Percentiles rank a stretch among this genome's conserved stretches.
Evolutionary conservation across 352 stramenopile genomes (phyloP).

Genomic region (Chrysophaeum taylorii): DNA sequence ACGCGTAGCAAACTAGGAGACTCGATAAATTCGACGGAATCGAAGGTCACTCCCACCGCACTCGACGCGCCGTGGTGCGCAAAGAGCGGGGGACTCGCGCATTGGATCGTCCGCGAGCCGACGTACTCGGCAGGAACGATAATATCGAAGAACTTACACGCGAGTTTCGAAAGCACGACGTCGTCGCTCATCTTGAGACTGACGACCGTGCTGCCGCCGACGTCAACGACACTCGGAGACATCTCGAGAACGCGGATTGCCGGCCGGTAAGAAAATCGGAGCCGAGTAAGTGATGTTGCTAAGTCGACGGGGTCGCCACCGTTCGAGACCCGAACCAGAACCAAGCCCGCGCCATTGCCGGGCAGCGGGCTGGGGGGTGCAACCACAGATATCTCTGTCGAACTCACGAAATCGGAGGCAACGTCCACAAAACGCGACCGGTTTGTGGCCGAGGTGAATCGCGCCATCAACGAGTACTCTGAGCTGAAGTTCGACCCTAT

Average conservation of each 20-base stretch:
- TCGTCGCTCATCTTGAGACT: background rate
- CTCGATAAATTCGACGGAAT: background rate
- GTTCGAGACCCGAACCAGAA: conserved; percentile 7
- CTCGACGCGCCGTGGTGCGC: background rate
- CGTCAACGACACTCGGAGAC: background rate
- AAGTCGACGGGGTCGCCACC: background rate
- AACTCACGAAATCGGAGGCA: background rate
- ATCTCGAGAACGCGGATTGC: background rate
- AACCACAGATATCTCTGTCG: too few species aligned
- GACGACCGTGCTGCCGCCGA: conserved; percentile 3
- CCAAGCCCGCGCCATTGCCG: too few species aligned
- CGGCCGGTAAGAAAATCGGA: conserved; percentile 13
- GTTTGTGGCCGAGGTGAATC: conserved; percentile 4
- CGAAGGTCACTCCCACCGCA: background rate
- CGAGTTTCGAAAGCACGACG: background rate
- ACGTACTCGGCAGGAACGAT: too few species aligned
- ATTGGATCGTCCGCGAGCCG: too few species aligned
- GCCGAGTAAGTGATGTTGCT: background rate
- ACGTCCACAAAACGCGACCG: background rate
- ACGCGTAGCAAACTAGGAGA: background rate
- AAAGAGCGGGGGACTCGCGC: too few species aligned
- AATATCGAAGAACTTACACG: conserved; percentile 10
- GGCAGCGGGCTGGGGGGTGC: too few species aligned
- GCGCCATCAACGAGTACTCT: too few species aligned
- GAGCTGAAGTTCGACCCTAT: too few species aligned